Evolutionary conservation across 2,329 filamentous ascomycete species (phyloP), one percentile per base, ranked within the genome.

Genomic region (Aphanoascus verrucosus): DNA sequence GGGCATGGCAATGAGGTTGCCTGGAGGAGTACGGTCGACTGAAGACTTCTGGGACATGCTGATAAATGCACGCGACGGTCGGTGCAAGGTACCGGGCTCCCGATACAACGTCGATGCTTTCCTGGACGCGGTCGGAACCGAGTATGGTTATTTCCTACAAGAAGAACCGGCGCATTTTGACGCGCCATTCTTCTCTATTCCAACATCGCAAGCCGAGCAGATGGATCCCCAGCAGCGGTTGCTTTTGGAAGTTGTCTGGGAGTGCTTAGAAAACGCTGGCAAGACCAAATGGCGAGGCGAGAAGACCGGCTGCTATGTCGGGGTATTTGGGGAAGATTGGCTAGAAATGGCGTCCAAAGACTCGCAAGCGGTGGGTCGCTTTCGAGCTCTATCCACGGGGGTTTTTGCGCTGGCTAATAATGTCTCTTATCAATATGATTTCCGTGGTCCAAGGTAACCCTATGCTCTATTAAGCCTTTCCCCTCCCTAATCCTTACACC

Each of bases 161-260:
- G 63, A 67, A 28, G 59, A 67, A 34, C 57, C 64, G 0, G 54
- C 34, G 1, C 31, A 23, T 14, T 62, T 70, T 14, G 68, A 70
- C 55, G 56, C 60, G 1, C 54, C 61, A 0, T 67, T 69, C 53
- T 70, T 67, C 53, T 60, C 62, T 3, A 59, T 69, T 35, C 59
- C 55, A 7, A 57, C 57, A n/a, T 59, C 42, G 3, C 67, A 69
- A 47, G 55, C 63, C 5, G 52, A 60, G 38, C 58, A 55, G 2
- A 31, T 65, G 14, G 67, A 69, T 41, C 67, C 67, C 0, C 66
- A 68, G 49, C 66, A 69, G 44, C 58, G 66, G 1, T 50, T 65
- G 32, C 52, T 68, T 1, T 56, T 70, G 43, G 68, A 70, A 46
- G 64, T 66, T 51, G 60, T 62, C 0, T 64, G 63, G 38, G 67